Base-by-base conservation (phyloP, 495 filamentous ascomycete genomes). In the Clohesyomyces aquaticus region DNA sequence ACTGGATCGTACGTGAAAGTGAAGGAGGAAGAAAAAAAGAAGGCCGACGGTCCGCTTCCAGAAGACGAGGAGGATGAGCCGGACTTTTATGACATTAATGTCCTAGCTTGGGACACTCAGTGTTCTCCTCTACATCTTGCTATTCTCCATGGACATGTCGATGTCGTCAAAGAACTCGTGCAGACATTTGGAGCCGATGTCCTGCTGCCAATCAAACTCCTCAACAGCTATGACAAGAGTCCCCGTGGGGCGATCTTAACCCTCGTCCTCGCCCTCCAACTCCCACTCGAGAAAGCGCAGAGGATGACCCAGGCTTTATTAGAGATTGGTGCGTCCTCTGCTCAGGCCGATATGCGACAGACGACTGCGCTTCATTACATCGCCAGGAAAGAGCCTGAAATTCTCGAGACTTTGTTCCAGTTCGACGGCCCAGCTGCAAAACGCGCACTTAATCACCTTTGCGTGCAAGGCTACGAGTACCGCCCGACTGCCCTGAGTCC, bases 51-150 rank as follows among this genome's bases (percentile, higher is more conserved):
- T 6, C 74, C 74, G 0, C 26, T 76, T 14, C 71, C 70, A 3
- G 77, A 79, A 12, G 83, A 85, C 6, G 78, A 83, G 35, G 81
- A 87, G 6, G 78, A 81, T 10, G 86, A 88, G 25, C 89, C 89
- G 3, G 89, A 95, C 73, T 80, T 92, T 57, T 92, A 88, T 72
- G 87, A 92, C 55, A 80, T 92, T 56, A 86, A 93, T 66, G 80
- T 86, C 4, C 66, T 86, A 10, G 81, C 90, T 8, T 95, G 91
- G 91, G 90, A 95, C 61, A 86, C 73, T 16, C 80, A 82, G 18
- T 81, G 82, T 53, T 87, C 88, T 1, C 82, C 91, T 0, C 76
- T 93, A 14, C 91, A 95, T 69, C 78, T 91, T 23, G 91, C 91
- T 1, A 91, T 95, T 56, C 54, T 90, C 1, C 80, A 82, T 55